Evolutionary conservation across 192 early-diverging fungal genomes (phyloP).

Genomic region (Gigaspora rosea): DNA sequence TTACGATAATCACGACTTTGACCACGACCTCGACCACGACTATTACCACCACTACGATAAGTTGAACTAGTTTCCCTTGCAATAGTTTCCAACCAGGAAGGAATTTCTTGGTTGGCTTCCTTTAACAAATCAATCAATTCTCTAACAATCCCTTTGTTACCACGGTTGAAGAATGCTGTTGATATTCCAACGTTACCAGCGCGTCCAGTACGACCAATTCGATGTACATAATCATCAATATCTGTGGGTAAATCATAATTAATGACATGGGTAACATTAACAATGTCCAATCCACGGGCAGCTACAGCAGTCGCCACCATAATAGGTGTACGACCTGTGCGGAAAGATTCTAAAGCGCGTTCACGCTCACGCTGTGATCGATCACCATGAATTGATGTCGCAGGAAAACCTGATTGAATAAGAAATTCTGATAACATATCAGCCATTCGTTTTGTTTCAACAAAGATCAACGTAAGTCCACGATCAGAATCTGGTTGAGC

Average conservation of each 20-base stretch:
- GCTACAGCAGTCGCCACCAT: conserved; percentile 98
- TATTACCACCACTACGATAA: conserved; percentile 51
- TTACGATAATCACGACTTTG: conserved; percentile 43
- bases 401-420: conserved; percentile 75
- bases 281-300: conserved; percentile 90
- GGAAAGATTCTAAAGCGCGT: conserved; percentile 85
- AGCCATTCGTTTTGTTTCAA: conserved; percentile 94
- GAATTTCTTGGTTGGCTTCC: conserved; percentile 95
- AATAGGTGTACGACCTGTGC: conserved; percentile 74
- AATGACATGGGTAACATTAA: conserved; percentile 85
- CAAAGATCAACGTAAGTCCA: conserved; percentile 92
- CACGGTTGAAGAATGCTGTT: conserved; percentile 93
- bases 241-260: conserved; percentile 96
- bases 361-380: conserved; percentile 95
- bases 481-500: conserved; percentile 51
- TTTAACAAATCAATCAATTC: conserved; percentile 85
- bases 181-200: conserved; percentile 92
- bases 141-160: conserved; percentile 79
- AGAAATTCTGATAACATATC: conserved; percentile 88
- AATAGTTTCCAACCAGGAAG: conserved; percentile 75
- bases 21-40: conserved; percentile 57
- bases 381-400: conserved; percentile 96
- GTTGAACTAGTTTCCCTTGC: conserved; percentile 57
- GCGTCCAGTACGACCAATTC: conserved; percentile 97
- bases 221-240: conserved; percentile 98